phyloP scores from a whole-genome alignment of 305 asterid species.

The Salvia sclarea region DNA sequence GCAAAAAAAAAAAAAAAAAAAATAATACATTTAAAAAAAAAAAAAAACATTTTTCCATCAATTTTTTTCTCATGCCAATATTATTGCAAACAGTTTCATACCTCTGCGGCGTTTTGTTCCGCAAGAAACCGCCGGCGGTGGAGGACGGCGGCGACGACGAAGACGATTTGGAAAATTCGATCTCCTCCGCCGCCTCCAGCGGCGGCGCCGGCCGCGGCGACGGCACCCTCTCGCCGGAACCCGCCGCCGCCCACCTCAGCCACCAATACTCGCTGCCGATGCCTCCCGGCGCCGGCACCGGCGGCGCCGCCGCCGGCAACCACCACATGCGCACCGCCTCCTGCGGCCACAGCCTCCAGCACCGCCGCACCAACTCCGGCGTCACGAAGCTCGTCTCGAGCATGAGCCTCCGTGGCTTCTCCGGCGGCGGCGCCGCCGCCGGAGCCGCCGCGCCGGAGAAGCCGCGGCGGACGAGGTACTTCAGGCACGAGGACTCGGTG shows the following conservation, averaged over 20 bases:
- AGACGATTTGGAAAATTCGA: too few relatives aligned
- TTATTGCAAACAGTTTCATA: conserved; percentile 44
- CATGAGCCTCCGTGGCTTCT: conserved; percentile 43
- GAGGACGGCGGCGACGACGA: background rate
- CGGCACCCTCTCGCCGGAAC: background rate
- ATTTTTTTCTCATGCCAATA: conserved; percentile 23
- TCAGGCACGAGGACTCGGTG: conserved; percentile 54
- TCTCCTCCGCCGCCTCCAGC: background rate
- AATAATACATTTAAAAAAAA: background rate
- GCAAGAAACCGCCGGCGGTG: conserved; percentile 28
- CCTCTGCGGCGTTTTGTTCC: conserved; percentile 47
- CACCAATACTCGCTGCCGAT: conserved; percentile 9
- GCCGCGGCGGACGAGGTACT: conserved; percentile 25
- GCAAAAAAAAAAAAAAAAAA: background rate
- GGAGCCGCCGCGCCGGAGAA: conserved; percentile 22
- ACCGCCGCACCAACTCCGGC: conserved; percentile 33
- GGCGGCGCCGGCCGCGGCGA: background rate
- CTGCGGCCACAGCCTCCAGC: conserved; percentile 27
- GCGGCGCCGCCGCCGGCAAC: conserved; percentile 1
- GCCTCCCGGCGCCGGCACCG: conserved; percentile 31
- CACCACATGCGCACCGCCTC: conserved; percentile 41
- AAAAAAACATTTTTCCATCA: background rate
- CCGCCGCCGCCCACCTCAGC: background rate
- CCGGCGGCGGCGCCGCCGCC: conserved; percentile 8
- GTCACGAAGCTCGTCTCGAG: conserved; percentile 42